Percentiles rank a stretch among this genome's conserved stretches.
Evolutionary conservation across 129 eudicot species (phyloP).

Genomic region (Flaveria bidentis): DNA sequence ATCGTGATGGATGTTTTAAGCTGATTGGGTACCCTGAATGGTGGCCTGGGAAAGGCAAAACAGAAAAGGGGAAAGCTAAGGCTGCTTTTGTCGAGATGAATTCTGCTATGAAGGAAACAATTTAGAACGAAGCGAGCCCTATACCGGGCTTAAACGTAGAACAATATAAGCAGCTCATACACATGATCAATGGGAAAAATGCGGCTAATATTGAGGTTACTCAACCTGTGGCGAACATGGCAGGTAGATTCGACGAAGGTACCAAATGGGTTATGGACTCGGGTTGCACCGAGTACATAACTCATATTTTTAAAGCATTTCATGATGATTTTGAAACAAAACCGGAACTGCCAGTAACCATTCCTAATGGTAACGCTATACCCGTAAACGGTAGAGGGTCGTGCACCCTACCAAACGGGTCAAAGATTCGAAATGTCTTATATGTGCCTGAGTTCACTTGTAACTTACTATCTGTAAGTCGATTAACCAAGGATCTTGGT

Average conservation of each 20-base stretch:
- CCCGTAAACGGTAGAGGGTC: too few species aligned
- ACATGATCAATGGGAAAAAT: not conserved
- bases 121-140: not conserved
- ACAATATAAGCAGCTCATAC: not conserved
- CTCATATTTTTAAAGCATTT: not conserved
- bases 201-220: not conserved
- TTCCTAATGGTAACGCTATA: too few species aligned
- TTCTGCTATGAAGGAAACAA: too few species aligned
- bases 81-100: not conserved
- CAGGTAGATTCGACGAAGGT: constrained; percentile 3
- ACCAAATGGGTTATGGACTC: not conserved
- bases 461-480: not conserved
- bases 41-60: too few species aligned
- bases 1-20: too few species aligned
- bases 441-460: too few species aligned
- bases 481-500: too few species aligned
- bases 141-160: not conserved
- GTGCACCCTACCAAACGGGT: too few species aligned
- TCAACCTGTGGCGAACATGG: not conserved
- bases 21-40: too few species aligned
- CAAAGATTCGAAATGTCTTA: too few species aligned
- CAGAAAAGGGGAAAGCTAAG: not conserved
- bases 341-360: not conserved
- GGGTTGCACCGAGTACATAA: not conserved
- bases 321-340: not conserved